Base-by-base conservation (phyloP, 1,284 basidiomycete species). In the Ustilago cynodontis region DNA sequence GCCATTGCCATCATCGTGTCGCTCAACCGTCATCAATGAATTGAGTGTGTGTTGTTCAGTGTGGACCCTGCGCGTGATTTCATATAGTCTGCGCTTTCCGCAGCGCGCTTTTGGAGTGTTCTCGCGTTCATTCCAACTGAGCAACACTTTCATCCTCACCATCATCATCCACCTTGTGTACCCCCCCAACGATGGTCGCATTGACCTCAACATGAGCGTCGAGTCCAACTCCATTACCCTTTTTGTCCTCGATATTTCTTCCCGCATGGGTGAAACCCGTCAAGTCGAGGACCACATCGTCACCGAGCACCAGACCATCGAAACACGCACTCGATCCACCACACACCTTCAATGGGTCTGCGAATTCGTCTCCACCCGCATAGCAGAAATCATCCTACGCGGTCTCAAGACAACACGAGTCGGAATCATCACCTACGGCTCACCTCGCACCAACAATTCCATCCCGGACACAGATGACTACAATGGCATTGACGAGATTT, bases 361-460 rank as follows among this genome's bases (percentile, higher is more conserved):
- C 61, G 93, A 94, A 81, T 95, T 91, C 80, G 92, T 94, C 22
- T 93, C 93, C 82, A 89, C 94, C 65, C 93, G 93, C 86, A 90
- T 94, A 41, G 93, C 95, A 84, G 93, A 94, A 77, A 93, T 94
- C 91, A 94, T 97, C 69, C 94, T 91, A 83, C 91, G 92, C 76
- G 93, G 91, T 6, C 88, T 94, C 49, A 97, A 97, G 88, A 96
- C 95, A 11, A 94, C 96, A 81, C 91, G 93, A 80, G 94, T 94
- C 82, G 93, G 93, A 20, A 90, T 98, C 35, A 89, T 96, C 52
- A 87, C 92, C 4, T 95, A 94, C 82, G 94, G 94, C 47, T 79
- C 65, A 39, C 59, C 49, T 55, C 59, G 69, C 55, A 66, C 74
- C 11, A 88, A 91, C 77, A 96, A 96, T 79, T 87, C 91, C 37